Percentiles rank a stretch among this genome's conserved stretches.
Evolutionary conservation across 2,329 filamentous ascomycete genomes (phyloP).

Genomic region (Aspergillus aculeatinus): DNA sequence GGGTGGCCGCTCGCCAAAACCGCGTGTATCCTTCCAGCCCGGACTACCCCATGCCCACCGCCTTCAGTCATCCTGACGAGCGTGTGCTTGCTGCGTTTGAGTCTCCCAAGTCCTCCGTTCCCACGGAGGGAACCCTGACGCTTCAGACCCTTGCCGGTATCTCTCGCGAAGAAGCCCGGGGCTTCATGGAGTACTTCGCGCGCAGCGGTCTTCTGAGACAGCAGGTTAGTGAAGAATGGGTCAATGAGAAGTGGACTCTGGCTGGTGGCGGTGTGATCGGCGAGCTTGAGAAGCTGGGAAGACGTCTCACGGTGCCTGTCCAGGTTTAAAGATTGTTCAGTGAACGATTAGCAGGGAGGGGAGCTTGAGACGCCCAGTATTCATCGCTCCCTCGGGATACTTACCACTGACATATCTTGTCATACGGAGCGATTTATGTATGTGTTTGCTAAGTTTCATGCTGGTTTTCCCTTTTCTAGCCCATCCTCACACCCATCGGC

Average conservation of each 20-base stretch:
- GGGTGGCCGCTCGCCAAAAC: constrained; percentile 47
- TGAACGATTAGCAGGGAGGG: background rate
- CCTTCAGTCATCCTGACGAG: constrained; percentile 54
- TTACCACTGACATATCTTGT: background rate
- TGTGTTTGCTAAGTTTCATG: background rate
- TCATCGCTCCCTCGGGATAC: background rate
- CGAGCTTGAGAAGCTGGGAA: constrained; percentile 72
- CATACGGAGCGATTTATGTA: background rate
- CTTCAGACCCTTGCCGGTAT: constrained; percentile 64
- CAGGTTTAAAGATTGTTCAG: constrained; percentile 5
- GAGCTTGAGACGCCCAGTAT: background rate
- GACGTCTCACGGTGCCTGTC: constrained; percentile 42
- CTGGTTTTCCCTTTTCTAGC: background rate
- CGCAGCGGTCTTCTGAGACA: constrained; percentile 75
- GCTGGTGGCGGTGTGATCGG: constrained; percentile 79
- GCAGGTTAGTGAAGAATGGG: constrained; percentile 66
- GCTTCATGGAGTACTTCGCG: constrained; percentile 91
- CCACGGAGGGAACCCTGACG: constrained; percentile 40
- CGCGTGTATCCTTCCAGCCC: constrained; percentile 38
- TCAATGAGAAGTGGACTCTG: constrained; percentile 81
- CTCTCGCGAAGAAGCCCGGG: constrained; percentile 70
- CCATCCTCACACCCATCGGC: background rate
- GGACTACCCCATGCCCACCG: constrained; percentile 49
- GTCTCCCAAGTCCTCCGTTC: constrained; percentile 26
- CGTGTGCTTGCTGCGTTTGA: constrained; percentile 50